These are phyloP conservation scores for Huntiella omanensis DNA, from an alignment of 2,329 filamentous ascomycete species.

Conservation along the genomic window DNA sequence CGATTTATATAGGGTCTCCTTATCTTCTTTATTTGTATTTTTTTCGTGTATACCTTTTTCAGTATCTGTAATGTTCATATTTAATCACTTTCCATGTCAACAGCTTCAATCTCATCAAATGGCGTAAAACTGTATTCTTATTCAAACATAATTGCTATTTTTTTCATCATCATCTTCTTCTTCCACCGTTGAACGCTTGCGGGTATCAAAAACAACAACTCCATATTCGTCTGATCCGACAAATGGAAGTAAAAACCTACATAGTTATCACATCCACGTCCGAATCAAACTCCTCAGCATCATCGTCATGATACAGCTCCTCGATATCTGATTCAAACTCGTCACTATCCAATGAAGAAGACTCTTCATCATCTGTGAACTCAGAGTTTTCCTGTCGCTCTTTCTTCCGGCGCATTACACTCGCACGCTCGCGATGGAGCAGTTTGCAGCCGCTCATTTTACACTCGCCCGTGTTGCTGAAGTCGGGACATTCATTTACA, in stretches of 20 bases:
- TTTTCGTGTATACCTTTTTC: too few species aligned
- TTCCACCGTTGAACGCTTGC: neutral
- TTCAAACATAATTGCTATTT: neutral
- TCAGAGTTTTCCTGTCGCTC: constrained; percentile 26
- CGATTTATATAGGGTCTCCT: neutral
- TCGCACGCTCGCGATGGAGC: constrained; percentile 73
- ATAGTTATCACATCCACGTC: constrained; percentile 11
- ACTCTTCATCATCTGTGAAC: constrained; percentile 55
- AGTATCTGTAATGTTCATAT: too few species aligned
- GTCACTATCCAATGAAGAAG: constrained; percentile 52
- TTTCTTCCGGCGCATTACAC: constrained; percentile 48
- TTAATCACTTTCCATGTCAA: too few species aligned
- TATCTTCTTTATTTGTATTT: too few species aligned
- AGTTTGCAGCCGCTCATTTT: constrained; percentile 65
- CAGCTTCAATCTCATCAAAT: too few species aligned
- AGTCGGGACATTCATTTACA: constrained; percentile 85
- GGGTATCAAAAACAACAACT: neutral
- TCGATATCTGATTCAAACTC: constrained; percentile 64
- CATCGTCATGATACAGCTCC: constrained; percentile 40
- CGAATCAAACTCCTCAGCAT: constrained; percentile 16
- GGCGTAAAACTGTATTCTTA: neutral
- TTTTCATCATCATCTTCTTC: neutral
- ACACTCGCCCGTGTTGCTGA: constrained; percentile 78
- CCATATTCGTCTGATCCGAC: neutral
- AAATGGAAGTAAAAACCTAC: constrained; percentile 7